phyloP scores from a whole-genome alignment of 2,329 filamentous ascomycete species.

The Coleophoma cylindrospora region DNA sequence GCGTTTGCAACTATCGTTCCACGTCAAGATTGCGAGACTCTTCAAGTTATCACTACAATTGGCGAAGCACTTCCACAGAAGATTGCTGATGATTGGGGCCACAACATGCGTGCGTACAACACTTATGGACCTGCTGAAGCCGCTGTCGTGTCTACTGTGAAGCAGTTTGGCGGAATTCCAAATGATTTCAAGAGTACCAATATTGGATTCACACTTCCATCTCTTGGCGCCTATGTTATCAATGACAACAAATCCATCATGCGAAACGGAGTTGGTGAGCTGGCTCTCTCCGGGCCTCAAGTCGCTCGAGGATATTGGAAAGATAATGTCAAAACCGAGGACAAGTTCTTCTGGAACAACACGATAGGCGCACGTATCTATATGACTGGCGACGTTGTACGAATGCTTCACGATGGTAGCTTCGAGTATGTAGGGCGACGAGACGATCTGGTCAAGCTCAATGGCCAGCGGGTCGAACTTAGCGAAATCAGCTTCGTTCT shows the following conservation, averaged over 20 bases:
- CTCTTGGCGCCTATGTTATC: constrained; percentile 25
- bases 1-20: constrained; percentile 26
- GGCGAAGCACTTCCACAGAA: constrained; percentile 27
- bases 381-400: constrained; percentile 25
- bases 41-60: constrained; percentile 29
- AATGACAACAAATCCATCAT: constrained; percentile 7
- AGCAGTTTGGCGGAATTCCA: constrained; percentile 22
- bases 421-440: constrained; percentile 58
- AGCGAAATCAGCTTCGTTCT: constrained; percentile 45
- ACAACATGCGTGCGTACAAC: constrained; percentile 29
- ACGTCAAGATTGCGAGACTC: constrained; percentile 21
- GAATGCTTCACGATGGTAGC: constrained; percentile 50
- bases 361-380: constrained; percentile 11
- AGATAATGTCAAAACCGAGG: neutral
- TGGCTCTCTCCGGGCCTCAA: neutral
- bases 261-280: neutral
- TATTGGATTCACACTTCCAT: constrained; percentile 26
- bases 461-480: constrained; percentile 59
- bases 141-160: constrained; percentile 27
- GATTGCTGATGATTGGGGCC: constrained; percentile 32
- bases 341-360: neutral
- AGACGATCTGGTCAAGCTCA: constrained; percentile 62
- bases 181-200: constrained; percentile 23
- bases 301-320: neutral
- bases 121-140: constrained; percentile 34